Percentiles rank a stretch among this genome's conserved stretches.
Evolutionary conservation across 257 asterid genomes (phyloP).

Genomic region (Nemophila menziesii): DNA sequence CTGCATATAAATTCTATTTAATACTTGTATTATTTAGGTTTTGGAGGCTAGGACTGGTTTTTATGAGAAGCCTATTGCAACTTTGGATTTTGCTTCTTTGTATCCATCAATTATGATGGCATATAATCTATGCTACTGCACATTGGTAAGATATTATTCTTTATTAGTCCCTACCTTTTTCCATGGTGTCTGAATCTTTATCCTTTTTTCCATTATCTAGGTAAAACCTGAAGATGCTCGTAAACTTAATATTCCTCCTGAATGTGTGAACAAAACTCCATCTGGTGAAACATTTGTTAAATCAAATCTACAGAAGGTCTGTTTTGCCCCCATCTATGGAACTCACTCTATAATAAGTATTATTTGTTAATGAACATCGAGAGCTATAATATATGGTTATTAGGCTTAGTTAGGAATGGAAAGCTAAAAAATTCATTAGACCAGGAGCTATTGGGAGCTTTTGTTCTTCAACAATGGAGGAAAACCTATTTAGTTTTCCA

Average conservation of each 20-base stretch:
- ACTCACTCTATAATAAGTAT: no score
- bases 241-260: constrained; percentile 83
- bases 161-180: background rate
- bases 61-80: constrained; percentile 95
- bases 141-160: constrained; percentile 47
- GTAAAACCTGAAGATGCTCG: constrained; percentile 75
- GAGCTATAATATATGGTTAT: no score
- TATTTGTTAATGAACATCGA: no score
- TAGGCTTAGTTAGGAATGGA: no score
- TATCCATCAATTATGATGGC: constrained; percentile 99
- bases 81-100: constrained; percentile 95
- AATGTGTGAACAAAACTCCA: constrained; percentile 79
- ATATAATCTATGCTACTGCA: constrained; percentile 89
- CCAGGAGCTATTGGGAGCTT: no score
- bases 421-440: no score
- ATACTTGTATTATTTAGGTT: constrained; percentile 35
- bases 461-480: no score
- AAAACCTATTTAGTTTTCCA: no score
- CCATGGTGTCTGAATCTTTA: constrained; percentile 3
- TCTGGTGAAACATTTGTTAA: constrained; percentile 95
- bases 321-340: background rate
- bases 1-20: background rate
- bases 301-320: constrained; percentile 78
- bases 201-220: constrained; percentile 24
- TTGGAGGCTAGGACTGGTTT: constrained; percentile 90